Evolutionary conservation across 2,329 filamentous ascomycete species (phyloP).

Genomic region (Bipolaris sorokiniana): DNA sequence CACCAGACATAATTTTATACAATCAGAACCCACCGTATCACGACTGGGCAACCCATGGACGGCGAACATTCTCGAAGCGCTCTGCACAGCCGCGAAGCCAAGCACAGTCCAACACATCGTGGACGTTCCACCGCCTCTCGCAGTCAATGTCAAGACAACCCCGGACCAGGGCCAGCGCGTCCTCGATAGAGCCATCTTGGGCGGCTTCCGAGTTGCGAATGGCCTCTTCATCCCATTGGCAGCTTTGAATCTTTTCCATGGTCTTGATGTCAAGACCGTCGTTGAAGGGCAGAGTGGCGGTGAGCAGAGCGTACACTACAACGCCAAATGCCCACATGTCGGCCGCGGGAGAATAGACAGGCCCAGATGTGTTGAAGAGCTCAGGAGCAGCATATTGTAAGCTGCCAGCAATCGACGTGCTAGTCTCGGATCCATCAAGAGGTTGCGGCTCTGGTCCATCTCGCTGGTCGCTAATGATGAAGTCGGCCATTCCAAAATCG

Average conservation of each 20-base stretch:
- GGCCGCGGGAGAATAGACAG: slow-evolving; percentile 60
- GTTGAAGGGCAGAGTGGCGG: slow-evolving; percentile 67
- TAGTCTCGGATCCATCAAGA: slow-evolving; percentile 54
- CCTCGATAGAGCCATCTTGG: slow-evolving; percentile 46
- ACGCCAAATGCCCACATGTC: slow-evolving; percentile 73
- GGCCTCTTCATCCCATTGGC: slow-evolving; percentile 62
- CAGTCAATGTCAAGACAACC: slow-evolving; percentile 66
- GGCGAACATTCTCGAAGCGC: slow-evolving; percentile 35
- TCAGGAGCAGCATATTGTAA: slow-evolving; percentile 62
- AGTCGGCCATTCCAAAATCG: slow-evolving; percentile 74
- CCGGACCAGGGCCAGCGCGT: slow-evolving; percentile 62
- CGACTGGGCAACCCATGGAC: slow-evolving; percentile 38
- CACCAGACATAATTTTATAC: slow-evolving; percentile 12
- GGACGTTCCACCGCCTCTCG: slow-evolving; percentile 62
- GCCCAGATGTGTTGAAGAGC: slow-evolving; percentile 50
- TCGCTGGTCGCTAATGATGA: slow-evolving; percentile 63
- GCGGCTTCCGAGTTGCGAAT: slow-evolving; percentile 55
- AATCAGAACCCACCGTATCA: slow-evolving; percentile 13
- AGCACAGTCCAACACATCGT: slow-evolving; percentile 59
- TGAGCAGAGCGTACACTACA: slow-evolving; percentile 65
- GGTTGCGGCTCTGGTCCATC: slow-evolving; percentile 58
- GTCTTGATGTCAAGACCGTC: slow-evolving; percentile 65
- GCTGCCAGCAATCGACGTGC: slow-evolving; percentile 65
- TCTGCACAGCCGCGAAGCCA: slow-evolving; percentile 57
- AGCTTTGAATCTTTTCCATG: slow-evolving; percentile 64